A percentile compares a stretch with the other conserved stretches of the same genome.
Conservation (phyloP, 2,329 filamentous ascomycete genomes). For the Graphiopsis chlorocephala region DNA sequence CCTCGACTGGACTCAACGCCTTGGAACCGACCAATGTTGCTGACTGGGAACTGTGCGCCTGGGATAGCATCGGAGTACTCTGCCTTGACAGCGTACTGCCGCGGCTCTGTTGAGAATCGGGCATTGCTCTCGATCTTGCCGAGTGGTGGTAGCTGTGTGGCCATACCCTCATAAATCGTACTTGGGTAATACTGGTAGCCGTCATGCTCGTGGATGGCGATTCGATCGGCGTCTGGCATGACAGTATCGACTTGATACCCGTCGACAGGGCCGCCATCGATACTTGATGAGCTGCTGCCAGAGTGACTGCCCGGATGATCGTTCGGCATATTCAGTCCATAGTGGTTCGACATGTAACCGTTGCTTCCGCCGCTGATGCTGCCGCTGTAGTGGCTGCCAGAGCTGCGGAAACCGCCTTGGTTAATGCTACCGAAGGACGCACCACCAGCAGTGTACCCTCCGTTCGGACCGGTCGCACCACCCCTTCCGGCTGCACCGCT, state of each 20-base stretch:
- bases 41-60: constrained; percentile 31
- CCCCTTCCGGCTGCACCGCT: constrained; percentile 59
- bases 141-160: constrained; percentile 28
- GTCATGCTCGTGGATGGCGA: constrained; percentile 40
- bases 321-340: constrained; percentile 24
- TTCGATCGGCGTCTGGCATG: constrained; percentile 42
- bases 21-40: constrained; percentile 44
- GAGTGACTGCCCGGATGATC: constrained; percentile 36
- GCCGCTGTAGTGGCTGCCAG: constrained; percentile 23
- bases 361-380: constrained; percentile 22
- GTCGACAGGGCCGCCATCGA: constrained; percentile 32
- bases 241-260: constrained; percentile 36
- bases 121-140: constrained; percentile 32
- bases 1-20: constrained; percentile 48
- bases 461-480: constrained; percentile 62
- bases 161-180: constrained; percentile 42
- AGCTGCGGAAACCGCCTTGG: constrained; percentile 29
- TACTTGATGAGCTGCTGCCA: constrained; percentile 42
- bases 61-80: constrained; percentile 39
- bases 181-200: constrained; percentile 49
- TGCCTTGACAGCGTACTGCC: constrained; percentile 40
- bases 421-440: constrained; percentile 31
- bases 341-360: constrained; percentile 30
- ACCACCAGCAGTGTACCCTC: constrained; percentile 34
- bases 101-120: constrained; percentile 31